A percentile compares a stretch with the other conserved stretches of the same genome.
Conservation (phyloP, 2,329 filamentous ascomycete genomes). For the Arachnopeziza araneosa region DNA sequence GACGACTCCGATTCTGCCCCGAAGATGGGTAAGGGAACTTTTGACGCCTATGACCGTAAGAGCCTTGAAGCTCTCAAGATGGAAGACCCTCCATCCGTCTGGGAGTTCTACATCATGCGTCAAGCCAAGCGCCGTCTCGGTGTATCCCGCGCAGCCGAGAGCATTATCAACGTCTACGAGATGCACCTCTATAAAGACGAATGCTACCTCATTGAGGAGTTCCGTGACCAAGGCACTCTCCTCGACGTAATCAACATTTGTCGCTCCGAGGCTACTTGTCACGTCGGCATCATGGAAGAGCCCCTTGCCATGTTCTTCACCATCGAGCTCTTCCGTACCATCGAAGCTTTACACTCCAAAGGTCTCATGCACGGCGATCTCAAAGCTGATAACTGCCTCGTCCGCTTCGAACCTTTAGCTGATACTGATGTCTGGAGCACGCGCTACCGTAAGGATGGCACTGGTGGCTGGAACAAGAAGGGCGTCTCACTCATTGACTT, state of each 20-base stretch:
- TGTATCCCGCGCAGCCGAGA: conserved; percentile 66
- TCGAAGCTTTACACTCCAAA: conserved; percentile 78
- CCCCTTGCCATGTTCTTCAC: conserved; percentile 91
- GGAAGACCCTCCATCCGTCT: conserved; percentile 80
- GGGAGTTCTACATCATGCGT: conserved; percentile 97
- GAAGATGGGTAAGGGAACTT: conserved; percentile 57
- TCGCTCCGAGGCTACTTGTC: conserved; percentile 55
- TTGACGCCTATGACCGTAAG: conserved; percentile 44
- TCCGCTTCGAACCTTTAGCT: conserved; percentile 64
- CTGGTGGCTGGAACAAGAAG: conserved; percentile 71
- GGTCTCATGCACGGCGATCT: conserved; percentile 86
- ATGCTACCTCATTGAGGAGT: conserved; percentile 83
- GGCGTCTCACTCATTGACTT: conserved; percentile 91
- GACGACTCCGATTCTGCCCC: conserved; percentile 40
- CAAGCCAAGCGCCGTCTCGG: conserved; percentile 72
- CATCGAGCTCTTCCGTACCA: conserved; percentile 81
- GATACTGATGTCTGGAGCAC: conserved; percentile 44
- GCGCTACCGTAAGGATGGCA: conserved; percentile 69
- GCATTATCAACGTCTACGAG: conserved; percentile 78
- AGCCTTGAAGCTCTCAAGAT: conserved; percentile 87
- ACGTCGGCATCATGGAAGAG: conserved; percentile 72
- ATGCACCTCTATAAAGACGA: conserved; percentile 90
- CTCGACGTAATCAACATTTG: conserved; percentile 92
- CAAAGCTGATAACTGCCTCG: conserved; percentile 91
- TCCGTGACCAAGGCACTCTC: conserved; percentile 81